phyloP scores from a whole-genome alignment of 768 basidiomycete species.

The Boletus tomentosulus region DNA sequence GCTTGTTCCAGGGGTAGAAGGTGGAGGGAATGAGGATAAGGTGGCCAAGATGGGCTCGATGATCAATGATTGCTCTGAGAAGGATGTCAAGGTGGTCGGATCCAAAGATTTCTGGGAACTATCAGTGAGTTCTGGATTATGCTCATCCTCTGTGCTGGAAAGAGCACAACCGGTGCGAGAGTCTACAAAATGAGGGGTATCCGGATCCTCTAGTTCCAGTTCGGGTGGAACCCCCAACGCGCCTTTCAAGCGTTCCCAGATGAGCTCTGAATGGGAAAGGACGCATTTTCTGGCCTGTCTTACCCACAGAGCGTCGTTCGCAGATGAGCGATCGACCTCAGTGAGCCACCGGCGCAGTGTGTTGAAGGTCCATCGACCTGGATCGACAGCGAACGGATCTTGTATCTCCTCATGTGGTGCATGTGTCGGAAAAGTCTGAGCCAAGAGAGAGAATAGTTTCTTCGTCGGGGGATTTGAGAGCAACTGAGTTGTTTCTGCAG shows the following conservation, averaged over 20 bases:
- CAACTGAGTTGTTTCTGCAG: constrained; percentile 67
- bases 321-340: constrained; percentile 54
- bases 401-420: constrained; percentile 26
- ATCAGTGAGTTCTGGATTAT: neutral
- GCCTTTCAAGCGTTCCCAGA: constrained; percentile 89
- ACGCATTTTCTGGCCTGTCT: constrained; percentile 71
- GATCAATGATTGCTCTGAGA: constrained; percentile 17
- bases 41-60: constrained; percentile 55
- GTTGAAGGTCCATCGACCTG: constrained; percentile 64
- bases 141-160: neutral
- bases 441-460: constrained; percentile 67
- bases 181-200: neutral
- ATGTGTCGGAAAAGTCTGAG: constrained; percentile 57
- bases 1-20: constrained; percentile 17
- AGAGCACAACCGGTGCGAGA: neutral
- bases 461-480: constrained; percentile 62
- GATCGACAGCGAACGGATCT: constrained; percentile 45
- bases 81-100: constrained; percentile 10
- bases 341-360: constrained; percentile 71
- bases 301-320: constrained; percentile 71
- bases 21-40: constrained; percentile 19
- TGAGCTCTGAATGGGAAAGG: constrained; percentile 71
- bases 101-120: neutral
- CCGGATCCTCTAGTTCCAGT: constrained; percentile 57
- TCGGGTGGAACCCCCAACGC: constrained; percentile 87